Evolutionary conservation across 345 rosid genomes (phyloP).

Genomic region (Citrus sp.): DNA sequence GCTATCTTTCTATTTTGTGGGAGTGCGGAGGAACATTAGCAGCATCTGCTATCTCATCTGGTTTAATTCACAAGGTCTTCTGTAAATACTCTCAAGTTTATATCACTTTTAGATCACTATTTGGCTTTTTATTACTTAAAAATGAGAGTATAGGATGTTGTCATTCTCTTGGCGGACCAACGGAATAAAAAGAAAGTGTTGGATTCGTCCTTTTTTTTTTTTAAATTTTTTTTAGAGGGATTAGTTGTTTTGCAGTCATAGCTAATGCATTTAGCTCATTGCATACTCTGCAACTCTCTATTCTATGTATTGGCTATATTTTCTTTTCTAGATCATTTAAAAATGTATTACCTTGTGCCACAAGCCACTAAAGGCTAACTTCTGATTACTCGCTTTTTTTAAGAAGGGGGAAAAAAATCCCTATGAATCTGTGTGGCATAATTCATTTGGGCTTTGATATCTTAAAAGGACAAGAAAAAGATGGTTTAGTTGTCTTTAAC

Average conservation of each 20-base stretch:
- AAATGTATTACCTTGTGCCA: background rate
- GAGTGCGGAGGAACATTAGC: constrained; percentile 93
- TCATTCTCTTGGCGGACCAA: background rate
- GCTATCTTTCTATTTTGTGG: constrained; percentile 92
- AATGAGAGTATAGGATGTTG: background rate
- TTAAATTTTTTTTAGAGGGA: background rate
- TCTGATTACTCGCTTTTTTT: background rate
- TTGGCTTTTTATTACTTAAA: constrained; percentile 1
- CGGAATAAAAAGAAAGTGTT: background rate
- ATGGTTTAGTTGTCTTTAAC: background rate
- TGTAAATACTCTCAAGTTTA: background rate
- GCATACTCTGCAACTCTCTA: background rate
- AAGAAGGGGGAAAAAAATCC: background rate
- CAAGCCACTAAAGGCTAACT: background rate
- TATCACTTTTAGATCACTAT: background rate
- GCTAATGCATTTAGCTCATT: background rate
- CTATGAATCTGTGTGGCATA: background rate
- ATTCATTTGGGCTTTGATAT: background rate
- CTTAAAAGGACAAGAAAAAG: background rate
- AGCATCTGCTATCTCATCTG: constrained; percentile 86
- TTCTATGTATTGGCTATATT: background rate
- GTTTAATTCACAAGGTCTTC: constrained; percentile 87
- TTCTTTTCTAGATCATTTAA: background rate
- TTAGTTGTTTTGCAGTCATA: background rate
- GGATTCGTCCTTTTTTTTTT: background rate